Base-by-base conservation (phyloP, 139 green algal species). In the Tetraselmis chui region DNA sequence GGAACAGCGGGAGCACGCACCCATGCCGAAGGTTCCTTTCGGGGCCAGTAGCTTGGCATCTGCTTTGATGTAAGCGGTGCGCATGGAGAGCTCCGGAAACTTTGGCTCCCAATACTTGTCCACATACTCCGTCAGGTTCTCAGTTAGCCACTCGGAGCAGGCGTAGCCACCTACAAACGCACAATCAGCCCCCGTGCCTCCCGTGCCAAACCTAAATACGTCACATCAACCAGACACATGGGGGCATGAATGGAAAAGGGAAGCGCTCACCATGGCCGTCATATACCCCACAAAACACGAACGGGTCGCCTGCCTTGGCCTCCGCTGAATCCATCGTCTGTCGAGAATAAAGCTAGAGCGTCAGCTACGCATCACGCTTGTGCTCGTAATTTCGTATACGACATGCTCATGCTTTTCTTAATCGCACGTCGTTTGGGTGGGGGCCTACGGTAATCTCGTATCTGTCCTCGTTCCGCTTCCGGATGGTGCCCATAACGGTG, bases 11-110 rank as follows among this genome's bases (percentile, higher is more conserved):
- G 31, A 11, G 25, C 28, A 59, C 83, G 76, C 31, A 82, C 88
- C 85, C 81, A 93, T 85, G 31, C 93, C 93, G 81, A 98, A 95
- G 27, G 94, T 93, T 26, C 59, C 59, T 80, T 92, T 92, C 30
- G 88, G 85, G 23, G 83, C 29, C 81, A 96, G 85, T 79, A 97
- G 86, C 80, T 89, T 83, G 77, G 82, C 82, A 80, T 97, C 93
- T 23, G 90, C 89, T 30, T 83, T 83, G 26, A 87, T 45, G 84
- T 84, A 93, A 27, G 88, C 87, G 75, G 91, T 86, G 0, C 59
- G 77, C 1, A 94, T 81, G 84, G 59, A 77, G 0, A 78, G 32
- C 83, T 94, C 86, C 1, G 92, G 83, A 1, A 32, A 59, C 0
- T 32, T n/a, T 0, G 74, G 78, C 28, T 74, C 84, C 94, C 93